These are phyloP conservation scores for Solanum chaucha DNA, from an alignment of 257 asterid genomes.

Conservation along the genomic window DNA sequence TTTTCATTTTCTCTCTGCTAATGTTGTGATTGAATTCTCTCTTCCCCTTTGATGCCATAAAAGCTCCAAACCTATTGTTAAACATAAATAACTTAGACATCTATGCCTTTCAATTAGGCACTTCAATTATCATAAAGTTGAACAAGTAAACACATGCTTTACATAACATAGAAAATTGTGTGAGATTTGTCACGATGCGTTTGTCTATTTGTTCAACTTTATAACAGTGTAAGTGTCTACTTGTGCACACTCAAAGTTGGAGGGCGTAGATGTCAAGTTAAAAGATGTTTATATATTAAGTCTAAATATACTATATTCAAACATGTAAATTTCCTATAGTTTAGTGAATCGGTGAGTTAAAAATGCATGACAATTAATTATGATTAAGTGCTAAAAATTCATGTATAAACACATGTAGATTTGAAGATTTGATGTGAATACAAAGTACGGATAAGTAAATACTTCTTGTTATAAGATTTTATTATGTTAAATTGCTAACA, in stretches of 20 bases:
- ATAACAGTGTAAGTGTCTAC: too few species aligned
- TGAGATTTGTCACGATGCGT: neutral
- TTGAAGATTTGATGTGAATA: neutral
- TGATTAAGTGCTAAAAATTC: neutral
- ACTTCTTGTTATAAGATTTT: too few species aligned
- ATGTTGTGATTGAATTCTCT: too few species aligned
- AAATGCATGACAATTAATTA: too few species aligned
- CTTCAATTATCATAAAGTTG: too few species aligned
- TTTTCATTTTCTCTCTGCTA: too few species aligned
- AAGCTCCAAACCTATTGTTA: too few species aligned
- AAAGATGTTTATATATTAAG: neutral
- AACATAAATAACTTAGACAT: neutral
- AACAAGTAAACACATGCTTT: too few species aligned
- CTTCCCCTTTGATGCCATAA: too few species aligned
- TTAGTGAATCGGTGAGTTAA: neutral
- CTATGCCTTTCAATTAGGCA: neutral
- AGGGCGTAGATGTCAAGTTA: too few species aligned
- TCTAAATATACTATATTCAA: neutral
- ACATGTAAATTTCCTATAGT: neutral
- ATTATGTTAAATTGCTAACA: neutral
- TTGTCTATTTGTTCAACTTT: too few species aligned
- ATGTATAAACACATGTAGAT: neutral
- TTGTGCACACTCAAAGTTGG: neutral
- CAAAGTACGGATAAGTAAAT: too few species aligned
- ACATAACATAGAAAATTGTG: neutral